These are phyloP conservation scores for Sarocladium brachiariae DNA, from an alignment of 2,329 filamentous ascomycete genomes.

Conservation along the genomic window DNA sequence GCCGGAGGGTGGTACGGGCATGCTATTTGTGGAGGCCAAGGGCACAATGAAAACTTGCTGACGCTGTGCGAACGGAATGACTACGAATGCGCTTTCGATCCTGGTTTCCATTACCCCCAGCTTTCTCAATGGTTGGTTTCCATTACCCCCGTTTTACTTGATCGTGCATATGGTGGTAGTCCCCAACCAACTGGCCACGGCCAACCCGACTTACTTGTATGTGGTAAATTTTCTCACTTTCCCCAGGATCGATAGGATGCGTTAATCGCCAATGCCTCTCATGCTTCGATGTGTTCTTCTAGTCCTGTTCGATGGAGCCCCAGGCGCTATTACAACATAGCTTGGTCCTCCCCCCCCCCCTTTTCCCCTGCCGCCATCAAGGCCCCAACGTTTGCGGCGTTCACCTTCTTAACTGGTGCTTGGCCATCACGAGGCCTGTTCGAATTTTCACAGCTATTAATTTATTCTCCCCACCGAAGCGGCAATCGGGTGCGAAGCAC, in stretches of 20 bases:
- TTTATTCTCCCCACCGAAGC: not conserved
- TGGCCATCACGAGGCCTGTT: constrained; percentile 6
- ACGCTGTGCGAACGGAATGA: constrained; percentile 3
- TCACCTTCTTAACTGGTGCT: constrained; percentile 2
- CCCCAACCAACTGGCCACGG: constrained; percentile 14
- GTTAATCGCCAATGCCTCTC: not conserved
- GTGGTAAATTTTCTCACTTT: not conserved
- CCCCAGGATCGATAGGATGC: constrained; percentile 7
- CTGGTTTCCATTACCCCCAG: constrained; percentile 15
- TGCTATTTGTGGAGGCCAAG: not conserved
- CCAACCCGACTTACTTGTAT: constrained; percentile 10
- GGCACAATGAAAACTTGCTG: not conserved
- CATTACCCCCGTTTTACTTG: constrained; percentile 27
- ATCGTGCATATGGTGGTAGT: constrained; percentile 25
- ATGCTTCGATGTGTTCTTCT: constrained; percentile 5
- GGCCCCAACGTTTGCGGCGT: constrained; percentile 14
- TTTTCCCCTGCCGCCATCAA: constrained; percentile 13
- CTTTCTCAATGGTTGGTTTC: constrained; percentile 17
- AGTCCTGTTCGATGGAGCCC: constrained; percentile 10
- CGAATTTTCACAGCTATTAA: not conserved
- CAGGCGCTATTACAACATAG: constrained; percentile 3
- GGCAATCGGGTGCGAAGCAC: constrained; percentile 1
- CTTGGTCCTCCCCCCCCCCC: too few species aligned
- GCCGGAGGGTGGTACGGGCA: not conserved
- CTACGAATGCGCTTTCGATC: not conserved